Base-by-base conservation (phyloP, 352 stramenopile genomes). In the Globisporangium irregulare region DNA sequence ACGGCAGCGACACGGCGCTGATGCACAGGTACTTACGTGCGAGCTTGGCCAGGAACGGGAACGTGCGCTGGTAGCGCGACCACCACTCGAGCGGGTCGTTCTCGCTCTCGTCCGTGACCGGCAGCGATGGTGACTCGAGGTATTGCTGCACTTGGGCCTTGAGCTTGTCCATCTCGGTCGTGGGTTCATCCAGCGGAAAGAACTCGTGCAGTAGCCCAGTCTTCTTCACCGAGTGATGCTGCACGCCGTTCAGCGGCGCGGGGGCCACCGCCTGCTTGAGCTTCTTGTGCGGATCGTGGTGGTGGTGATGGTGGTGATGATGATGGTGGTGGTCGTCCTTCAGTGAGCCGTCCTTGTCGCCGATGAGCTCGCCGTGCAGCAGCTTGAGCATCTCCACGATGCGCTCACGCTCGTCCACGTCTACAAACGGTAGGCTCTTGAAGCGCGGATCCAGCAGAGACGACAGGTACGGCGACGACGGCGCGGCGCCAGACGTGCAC, bases 51-150 rank as follows among this genome's bases (percentile, higher is more conserved):
- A 94, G 66, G 27, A 75, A 83, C 32, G 84, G 84, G 56, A 92
- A 92, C 43, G 82, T 73, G 5, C 84, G 84, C 43, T 86, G 80
- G 43, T 93, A 90, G 3, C 85, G 81, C 69, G 79, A 89, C 86
- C 86, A 94, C 86, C 86, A 94, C 59, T 91, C 84, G 2, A 94
- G 73, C n/a, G 84, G 84, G 36, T 94, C 86, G 61, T 89, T 89
- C 63, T 91, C 86, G 46, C 71, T 79, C 59, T 92, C 79, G 64
- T 92, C 81, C 3, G 83, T 90, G 4, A 84, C 77, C 8, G 84
- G 81, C 7, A 92, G 60, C 10, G 76, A 82, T 0, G 86, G 82
- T 0, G 86, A 90, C 58, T 91, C 82, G 32, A 94, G 64, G 57
- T 92, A 94, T 27, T 88, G 80, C 67, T 90, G 80, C 34, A 91